These are phyloP conservation scores for Knufia petricola DNA, from an alignment of 2,329 filamentous ascomycete genomes.

Conservation along the genomic window DNA sequence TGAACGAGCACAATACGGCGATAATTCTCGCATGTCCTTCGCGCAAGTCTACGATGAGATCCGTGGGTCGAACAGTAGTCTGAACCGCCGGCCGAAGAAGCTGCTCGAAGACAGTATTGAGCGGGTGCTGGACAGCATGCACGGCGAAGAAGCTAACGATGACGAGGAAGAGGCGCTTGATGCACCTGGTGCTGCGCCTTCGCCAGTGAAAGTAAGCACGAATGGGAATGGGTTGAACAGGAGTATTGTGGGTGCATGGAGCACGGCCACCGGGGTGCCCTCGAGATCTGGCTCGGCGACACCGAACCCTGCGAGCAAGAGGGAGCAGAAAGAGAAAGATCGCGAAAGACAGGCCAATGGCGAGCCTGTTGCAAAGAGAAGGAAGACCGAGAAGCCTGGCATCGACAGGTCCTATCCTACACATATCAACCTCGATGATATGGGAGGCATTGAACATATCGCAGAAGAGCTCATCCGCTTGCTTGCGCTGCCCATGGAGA, in stretches of 20 bases:
- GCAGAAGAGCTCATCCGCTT: conserved; percentile 60
- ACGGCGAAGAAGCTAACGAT: conserved; percentile 49
- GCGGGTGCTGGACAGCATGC: conserved; percentile 63
- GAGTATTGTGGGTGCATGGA: conserved; percentile 53
- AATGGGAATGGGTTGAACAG: conserved; percentile 60
- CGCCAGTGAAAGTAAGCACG: conserved; percentile 24
- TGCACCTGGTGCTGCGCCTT: conserved; percentile 31
- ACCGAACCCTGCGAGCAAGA: conserved; percentile 11
- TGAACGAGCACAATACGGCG: conserved; percentile 47
- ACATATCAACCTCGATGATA: conserved; percentile 58
- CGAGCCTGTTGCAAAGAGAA: conserved; percentile 57
- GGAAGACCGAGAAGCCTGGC: conserved; percentile 45
- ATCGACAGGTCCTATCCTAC: conserved; percentile 56
- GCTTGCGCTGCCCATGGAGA: conserved; percentile 62
- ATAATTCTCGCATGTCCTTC: conserved; percentile 44
- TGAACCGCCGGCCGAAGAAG: conserved; percentile 73
- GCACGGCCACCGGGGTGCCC: conserved; percentile 26
- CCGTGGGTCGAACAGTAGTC: conserved; percentile 73
- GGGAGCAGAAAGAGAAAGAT: conserved; percentile 1
- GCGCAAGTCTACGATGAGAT: conserved; percentile 66
- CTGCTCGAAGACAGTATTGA: conserved; percentile 78
- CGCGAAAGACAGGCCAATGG: conserved; percentile 50
- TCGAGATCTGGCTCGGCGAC: conserved; percentile 9
- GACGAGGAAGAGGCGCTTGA: conserved; percentile 43
- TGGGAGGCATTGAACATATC: conserved; percentile 67